phyloP scores from a whole-genome alignment of 2,329 filamentous ascomycete species.

The Cladophialophora chaetospira region DNA sequence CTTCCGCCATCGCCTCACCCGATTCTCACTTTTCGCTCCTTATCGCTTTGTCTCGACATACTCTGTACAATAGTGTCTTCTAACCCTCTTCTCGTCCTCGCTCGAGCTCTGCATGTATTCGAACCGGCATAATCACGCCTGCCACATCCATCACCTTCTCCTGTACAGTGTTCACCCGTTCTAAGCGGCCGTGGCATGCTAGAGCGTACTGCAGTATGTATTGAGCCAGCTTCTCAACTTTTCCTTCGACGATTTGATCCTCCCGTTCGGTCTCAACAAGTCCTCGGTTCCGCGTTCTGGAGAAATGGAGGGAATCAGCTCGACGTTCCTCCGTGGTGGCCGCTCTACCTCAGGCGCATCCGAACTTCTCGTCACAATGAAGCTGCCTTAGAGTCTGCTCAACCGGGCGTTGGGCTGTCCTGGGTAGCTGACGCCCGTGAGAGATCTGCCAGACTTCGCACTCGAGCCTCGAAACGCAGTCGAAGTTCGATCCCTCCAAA shows the following conservation, averaged over 20 bases:
- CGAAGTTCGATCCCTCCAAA: not conserved
- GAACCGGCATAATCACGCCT: not conserved
- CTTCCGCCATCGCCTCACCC: not conserved
- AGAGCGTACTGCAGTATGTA: slow-evolving; percentile 53
- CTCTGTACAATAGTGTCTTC: not conserved
- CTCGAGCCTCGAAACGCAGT: not conserved
- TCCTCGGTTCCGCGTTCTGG: slow-evolving; percentile 43
- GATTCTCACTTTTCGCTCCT: slow-evolving; percentile 3
- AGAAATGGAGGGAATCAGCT: slow-evolving; percentile 37
- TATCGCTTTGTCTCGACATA: not conserved
- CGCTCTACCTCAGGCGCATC: slow-evolving; percentile 36
- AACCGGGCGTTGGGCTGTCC: not conserved
- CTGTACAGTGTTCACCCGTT: not conserved
- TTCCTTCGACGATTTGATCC: slow-evolving; percentile 45
- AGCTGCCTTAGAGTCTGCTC: not conserved
- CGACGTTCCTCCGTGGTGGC: slow-evolving; percentile 40
- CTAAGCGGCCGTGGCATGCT: slow-evolving; percentile 47
- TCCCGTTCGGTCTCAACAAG: slow-evolving; percentile 41
- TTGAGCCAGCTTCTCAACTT: slow-evolving; percentile 53
- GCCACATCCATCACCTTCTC: not conserved
- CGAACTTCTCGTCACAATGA: slow-evolving; percentile 10
- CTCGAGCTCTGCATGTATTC: too few relatives aligned
- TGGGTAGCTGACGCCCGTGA: not conserved
- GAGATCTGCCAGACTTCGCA: not conserved
- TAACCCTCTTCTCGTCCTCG: not conserved